These are phyloP conservation scores for Clathrus columnatus DNA, from an alignment of 768 basidiomycete species.

Conservation along the genomic window DNA sequence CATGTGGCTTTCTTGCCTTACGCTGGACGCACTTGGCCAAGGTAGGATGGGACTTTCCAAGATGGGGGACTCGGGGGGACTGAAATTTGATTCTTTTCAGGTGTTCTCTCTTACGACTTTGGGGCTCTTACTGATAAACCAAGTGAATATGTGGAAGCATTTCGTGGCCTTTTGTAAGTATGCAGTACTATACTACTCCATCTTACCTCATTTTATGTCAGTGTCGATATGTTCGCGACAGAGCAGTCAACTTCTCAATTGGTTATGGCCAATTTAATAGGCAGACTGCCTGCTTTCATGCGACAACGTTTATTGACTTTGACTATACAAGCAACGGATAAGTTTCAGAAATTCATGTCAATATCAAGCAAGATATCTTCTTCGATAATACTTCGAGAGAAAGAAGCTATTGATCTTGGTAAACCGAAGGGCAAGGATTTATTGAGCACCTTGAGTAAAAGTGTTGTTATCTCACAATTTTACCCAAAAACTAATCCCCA, in stretches of 20 bases:
- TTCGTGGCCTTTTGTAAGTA: not conserved
- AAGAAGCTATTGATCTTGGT: not conserved
- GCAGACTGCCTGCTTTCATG: not conserved
- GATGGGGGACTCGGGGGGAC: too few species aligned
- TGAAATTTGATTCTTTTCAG: not conserved
- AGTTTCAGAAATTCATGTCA: not conserved
- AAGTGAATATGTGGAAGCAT: not conserved
- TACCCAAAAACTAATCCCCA: not conserved
- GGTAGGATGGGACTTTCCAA: too few species aligned
- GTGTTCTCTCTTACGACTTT: not conserved
- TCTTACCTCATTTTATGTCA: not conserved
- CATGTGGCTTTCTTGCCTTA: conserved; percentile 3
- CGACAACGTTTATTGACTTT: not conserved
- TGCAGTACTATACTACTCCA: not conserved
- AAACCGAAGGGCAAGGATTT: not conserved
- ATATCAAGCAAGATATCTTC: not conserved
- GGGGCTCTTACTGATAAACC: not conserved
- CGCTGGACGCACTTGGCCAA: conserved; percentile 3
- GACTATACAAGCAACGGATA: not conserved
- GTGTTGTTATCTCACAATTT: not conserved
- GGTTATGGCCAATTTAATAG: not conserved
- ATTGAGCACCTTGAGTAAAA: conserved; percentile 6
- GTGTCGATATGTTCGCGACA: conserved; percentile 1
- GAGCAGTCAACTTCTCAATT: not conserved
- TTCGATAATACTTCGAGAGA: not conserved